Conservation (phyloP, 1,284 basidiomycete species). For the Moesziomyces aphidis region DNA sequence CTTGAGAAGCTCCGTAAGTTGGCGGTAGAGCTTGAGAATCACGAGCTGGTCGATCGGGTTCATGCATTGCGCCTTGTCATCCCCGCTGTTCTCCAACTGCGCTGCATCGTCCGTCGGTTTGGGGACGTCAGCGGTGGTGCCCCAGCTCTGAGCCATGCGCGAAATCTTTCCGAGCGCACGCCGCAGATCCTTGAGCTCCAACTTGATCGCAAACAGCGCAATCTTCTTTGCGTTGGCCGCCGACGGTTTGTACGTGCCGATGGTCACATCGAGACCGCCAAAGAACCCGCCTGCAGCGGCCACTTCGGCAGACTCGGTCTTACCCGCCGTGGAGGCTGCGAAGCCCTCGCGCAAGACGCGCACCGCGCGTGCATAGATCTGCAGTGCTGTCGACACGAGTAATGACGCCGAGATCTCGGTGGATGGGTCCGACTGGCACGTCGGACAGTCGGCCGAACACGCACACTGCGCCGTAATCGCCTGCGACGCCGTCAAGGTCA, state of each 20-base stretch:
- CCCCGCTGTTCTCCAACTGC: not conserved
- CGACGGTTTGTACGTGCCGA: constrained; percentile 59
- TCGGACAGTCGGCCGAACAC: constrained; percentile 64
- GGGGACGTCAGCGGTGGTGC: not conserved
- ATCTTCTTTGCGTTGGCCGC: constrained; percentile 61
- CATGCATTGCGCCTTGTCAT: constrained; percentile 16
- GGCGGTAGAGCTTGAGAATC: constrained; percentile 59
- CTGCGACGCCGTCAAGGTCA: constrained; percentile 63
- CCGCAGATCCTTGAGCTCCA: constrained; percentile 62
- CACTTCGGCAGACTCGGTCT: not conserved
- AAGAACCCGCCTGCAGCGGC: constrained; percentile 17
- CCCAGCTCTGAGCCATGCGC: constrained; percentile 40
- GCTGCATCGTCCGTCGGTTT: not conserved
- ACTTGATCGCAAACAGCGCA: constrained; percentile 65
- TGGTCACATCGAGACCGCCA: constrained; percentile 57
- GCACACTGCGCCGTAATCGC: constrained; percentile 62
- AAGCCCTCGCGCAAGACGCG: constrained; percentile 61
- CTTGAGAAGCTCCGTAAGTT: constrained; percentile 59
- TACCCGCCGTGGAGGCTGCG: constrained; percentile 10
- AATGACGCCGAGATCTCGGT: constrained; percentile 57
- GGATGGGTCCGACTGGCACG: constrained; percentile 59
- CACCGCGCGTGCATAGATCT: constrained; percentile 66
- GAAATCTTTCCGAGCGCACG: constrained; percentile 60
- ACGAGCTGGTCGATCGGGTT: constrained; percentile 66
- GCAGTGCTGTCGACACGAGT: constrained; percentile 63